Conservation (phyloP, 805 yeast species). For the Ogataea angusta region DNA sequence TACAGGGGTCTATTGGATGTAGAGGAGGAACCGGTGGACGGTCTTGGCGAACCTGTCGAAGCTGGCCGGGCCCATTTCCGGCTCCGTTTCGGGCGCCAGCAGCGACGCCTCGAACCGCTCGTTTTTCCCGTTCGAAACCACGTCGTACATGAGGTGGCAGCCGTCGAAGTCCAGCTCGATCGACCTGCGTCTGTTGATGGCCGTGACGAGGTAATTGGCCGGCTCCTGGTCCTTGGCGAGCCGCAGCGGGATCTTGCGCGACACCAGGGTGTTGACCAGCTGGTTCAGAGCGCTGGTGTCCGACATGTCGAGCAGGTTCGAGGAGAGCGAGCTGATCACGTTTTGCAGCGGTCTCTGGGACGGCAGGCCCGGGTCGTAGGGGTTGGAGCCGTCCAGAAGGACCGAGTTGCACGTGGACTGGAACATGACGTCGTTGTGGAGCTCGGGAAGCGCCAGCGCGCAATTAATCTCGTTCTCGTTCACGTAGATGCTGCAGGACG, state of each 20-base stretch:
- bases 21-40: slow-evolving; percentile 12
- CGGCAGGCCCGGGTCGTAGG: slow-evolving; percentile 9
- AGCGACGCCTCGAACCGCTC: slow-evolving; percentile 27
- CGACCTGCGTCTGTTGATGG: slow-evolving; percentile 24
- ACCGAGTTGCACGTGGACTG: slow-evolving; percentile 30
- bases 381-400: slow-evolving; percentile 19
- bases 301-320: slow-evolving; percentile 20
- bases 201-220: slow-evolving; percentile 21
- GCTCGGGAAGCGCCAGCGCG: slow-evolving; percentile 25
- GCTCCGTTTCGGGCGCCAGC: slow-evolving; percentile 15
- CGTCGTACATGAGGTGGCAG: slow-evolving; percentile 25
- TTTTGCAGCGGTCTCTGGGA: slow-evolving; percentile 23
- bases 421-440: slow-evolving; percentile 29
- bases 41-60: slow-evolving; percentile 11
- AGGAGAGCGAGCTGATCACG: slow-evolving; percentile 23
- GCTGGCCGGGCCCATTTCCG: slow-evolving; percentile 7
- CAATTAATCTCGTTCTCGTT: slow-evolving; percentile 29
- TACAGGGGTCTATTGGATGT: slow-evolving; percentile 6
- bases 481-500: slow-evolving; percentile 24
- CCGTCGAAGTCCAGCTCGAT: slow-evolving; percentile 30
- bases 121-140: slow-evolving; percentile 25
- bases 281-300: slow-evolving; percentile 15
- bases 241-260: slow-evolving; percentile 16
- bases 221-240: slow-evolving; percentile 5
- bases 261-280: slow-evolving; percentile 16